A percentile compares a stretch with the other conserved stretches of the same genome.
phyloP scores from a whole-genome alignment of 352 stramenopile genomes.

The Elongisporangium senticosum region DNA sequence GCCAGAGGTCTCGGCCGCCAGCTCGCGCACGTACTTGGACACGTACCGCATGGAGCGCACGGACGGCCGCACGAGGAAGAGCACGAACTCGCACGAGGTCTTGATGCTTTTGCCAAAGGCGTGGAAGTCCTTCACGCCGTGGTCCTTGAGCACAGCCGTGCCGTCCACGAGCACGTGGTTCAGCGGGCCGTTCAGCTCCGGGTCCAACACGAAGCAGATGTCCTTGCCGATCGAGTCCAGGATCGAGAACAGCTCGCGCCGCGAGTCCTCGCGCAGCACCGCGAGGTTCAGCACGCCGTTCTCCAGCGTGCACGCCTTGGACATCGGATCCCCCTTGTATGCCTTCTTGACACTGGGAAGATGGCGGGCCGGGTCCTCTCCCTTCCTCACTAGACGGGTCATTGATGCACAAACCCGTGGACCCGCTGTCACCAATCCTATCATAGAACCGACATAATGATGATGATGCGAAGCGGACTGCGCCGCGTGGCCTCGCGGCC shows the following conservation, averaged over 20 bases:
- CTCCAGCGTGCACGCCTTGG: conserved; percentile 76
- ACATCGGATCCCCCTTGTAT: conserved; percentile 32
- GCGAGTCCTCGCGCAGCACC: conserved; percentile 80
- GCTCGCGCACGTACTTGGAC: conserved; percentile 68
- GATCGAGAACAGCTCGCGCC: conserved; percentile 80
- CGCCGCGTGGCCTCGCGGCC: neutral
- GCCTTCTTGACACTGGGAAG: neutral
- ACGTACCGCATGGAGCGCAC: conserved; percentile 75
- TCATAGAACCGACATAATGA: neutral
- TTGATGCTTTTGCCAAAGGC: conserved; percentile 78
- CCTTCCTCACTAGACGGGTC: neutral
- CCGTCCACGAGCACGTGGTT: conserved; percentile 86
- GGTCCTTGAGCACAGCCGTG: conserved; percentile 77
- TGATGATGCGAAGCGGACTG: neutral
- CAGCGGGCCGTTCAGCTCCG: conserved; percentile 72
- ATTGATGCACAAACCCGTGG: neutral
- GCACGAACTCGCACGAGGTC: conserved; percentile 79
- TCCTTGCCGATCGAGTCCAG: conserved; percentile 83
- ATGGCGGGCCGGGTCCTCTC: too few species aligned
- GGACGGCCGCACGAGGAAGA: conserved; percentile 86
- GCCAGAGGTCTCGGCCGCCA: conserved; percentile 26
- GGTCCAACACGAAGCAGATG: conserved; percentile 84
- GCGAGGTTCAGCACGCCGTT: conserved; percentile 82
- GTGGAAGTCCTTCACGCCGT: conserved; percentile 82
- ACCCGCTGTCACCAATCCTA: neutral